A percentile compares a stretch with the other conserved stretches of the same genome.
These are phyloP conservation scores for Tetrahymena borealis DNA, from an alignment of 73 alveolate genomes.

Conservation along the genomic window DNA sequence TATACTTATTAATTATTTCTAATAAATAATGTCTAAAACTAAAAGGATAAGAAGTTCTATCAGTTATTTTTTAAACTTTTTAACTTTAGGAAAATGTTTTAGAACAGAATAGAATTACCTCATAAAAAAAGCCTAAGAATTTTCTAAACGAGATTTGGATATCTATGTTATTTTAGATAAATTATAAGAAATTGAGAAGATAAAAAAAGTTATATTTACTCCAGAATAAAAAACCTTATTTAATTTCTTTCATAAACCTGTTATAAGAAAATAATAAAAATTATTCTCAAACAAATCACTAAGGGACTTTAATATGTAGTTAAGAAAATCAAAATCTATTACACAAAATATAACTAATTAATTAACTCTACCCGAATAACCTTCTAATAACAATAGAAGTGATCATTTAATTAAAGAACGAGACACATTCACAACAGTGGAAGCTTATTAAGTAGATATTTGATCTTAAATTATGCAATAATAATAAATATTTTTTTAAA, in stretches of 20 bases:
- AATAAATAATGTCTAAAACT: background rate
- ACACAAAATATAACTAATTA: too few species aligned
- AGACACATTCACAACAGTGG: background rate
- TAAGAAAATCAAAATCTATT: background rate
- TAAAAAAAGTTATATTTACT: conserved; percentile 12
- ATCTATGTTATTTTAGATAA: conserved; percentile 21
- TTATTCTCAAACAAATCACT: background rate
- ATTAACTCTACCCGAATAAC: too few species aligned
- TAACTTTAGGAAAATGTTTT: background rate
- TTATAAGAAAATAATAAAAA: background rate
- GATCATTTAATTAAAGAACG: background rate
- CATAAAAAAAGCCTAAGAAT: background rate
- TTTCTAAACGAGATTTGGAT: conserved; percentile 20
- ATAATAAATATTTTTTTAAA: background rate
- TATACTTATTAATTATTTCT: background rate
- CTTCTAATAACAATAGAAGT: background rate
- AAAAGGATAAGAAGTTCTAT: background rate
- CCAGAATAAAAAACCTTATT: conserved; percentile 10
- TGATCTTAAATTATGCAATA: background rate
- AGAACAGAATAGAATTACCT: background rate
- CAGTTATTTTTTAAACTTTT: background rate
- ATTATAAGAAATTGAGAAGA: conserved; percentile 24
- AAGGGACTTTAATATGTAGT: background rate
- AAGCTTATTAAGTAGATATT: background rate
- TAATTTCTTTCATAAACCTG: conserved; percentile 31